These are phyloP conservation scores for Amniculicola lignicola DNA, from an alignment of 495 filamentous ascomycete genomes.

Conservation along the genomic window DNA sequence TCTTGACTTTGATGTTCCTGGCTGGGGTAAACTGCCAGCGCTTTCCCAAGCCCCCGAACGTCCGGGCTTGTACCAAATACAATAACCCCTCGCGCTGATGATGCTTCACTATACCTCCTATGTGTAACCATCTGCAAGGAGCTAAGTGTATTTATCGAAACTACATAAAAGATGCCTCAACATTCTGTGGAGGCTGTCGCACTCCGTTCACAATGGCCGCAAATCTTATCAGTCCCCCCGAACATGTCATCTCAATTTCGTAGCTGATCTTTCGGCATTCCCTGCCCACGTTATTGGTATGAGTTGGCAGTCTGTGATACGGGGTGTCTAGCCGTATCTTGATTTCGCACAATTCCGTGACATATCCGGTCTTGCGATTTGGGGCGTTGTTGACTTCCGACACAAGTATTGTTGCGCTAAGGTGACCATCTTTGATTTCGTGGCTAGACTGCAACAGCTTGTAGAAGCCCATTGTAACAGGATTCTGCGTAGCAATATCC, in stretches of 20 bases:
- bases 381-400: not conserved
- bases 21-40: too few species aligned
- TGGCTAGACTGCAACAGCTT: not conserved
- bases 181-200: not conserved
- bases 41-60: too few species aligned
- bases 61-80: too few species aligned
- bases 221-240: not conserved
- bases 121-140: too few species aligned
- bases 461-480: not conserved
- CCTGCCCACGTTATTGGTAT: not conserved
- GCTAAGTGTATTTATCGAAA: too few species aligned
- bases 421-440: not conserved
- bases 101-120: too few species aligned
- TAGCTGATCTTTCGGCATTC: not conserved
- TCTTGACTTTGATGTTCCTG: too few species aligned
- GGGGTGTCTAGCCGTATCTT: not conserved
- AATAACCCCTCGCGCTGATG: too few species aligned
- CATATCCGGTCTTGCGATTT: not conserved
- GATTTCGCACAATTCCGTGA: not conserved
- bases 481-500: not conserved
- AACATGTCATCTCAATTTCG: not conserved
- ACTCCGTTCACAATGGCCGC: not conserved
- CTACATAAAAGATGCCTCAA: not conserved
- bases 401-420: not conserved
- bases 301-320: not conserved